Evolutionary conservation across 768 basidiomycete genomes (phyloP).

Genomic region (Termitomyces sp.): DNA sequence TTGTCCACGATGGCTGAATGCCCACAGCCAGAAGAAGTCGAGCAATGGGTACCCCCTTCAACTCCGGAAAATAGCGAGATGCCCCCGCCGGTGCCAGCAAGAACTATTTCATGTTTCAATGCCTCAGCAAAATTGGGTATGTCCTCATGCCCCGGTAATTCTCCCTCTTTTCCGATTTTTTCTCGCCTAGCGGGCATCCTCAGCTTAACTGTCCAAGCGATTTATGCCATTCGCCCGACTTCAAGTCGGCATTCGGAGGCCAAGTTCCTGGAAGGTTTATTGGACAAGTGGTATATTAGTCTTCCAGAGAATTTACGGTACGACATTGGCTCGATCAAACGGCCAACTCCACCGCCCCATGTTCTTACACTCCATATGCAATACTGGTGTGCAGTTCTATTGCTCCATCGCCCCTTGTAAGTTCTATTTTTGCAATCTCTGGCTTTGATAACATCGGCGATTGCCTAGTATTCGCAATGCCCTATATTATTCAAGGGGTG

Average conservation of each 20-base stretch:
- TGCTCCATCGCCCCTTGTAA: conserved; percentile 78
- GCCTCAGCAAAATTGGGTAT: conserved; percentile 68
- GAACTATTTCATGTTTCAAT: conserved; percentile 70
- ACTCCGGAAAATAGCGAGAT: conserved; percentile 21
- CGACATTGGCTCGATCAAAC: conserved; percentile 43
- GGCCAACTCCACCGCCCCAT: conserved; percentile 49
- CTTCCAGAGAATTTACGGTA: conserved; percentile 65
- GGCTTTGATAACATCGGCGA: background rate
- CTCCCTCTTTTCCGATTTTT: conserved; percentile 7
- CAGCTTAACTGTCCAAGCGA: conserved; percentile 59
- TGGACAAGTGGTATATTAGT: conserved; percentile 74
- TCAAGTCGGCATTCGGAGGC: conserved; percentile 55
- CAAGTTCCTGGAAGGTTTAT: conserved; percentile 47
- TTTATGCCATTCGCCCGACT: conserved; percentile 61
- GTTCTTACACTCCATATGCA: conserved; percentile 78
- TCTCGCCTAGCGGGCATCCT: conserved; percentile 53
- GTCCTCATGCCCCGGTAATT: conserved; percentile 18
- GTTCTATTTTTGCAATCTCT: conserved; percentile 20
- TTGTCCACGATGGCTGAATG: background rate
- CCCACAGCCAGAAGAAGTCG: conserved; percentile 57
- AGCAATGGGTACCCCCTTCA: conserved; percentile 39
- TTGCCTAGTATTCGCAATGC: conserved; percentile 34
- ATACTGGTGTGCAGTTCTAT: conserved; percentile 75
- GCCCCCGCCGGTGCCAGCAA: conserved; percentile 34
- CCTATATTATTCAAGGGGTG: conserved; percentile 27